Evolutionary conservation across 164 flowering plant genomes (phyloP).

Genomic region (Hamamelis virginiana): DNA sequence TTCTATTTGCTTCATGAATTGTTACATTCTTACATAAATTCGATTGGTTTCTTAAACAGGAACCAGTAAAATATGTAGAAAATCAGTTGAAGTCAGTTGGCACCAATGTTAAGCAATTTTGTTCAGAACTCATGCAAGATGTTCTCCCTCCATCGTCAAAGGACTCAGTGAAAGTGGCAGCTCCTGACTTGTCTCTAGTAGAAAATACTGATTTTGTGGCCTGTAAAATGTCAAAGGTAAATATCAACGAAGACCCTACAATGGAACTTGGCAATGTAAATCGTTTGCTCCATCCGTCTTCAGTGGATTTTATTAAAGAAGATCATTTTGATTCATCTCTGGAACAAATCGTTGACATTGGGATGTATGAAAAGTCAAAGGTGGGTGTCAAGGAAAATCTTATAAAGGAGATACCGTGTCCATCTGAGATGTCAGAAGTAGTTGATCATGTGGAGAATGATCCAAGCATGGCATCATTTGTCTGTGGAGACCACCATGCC

Average conservation of each 20-base stretch:
- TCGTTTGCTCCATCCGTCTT: background rate
- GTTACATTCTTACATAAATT: too few relatives aligned
- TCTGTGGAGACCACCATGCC: background rate
- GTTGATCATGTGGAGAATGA: slow-evolving; percentile 7
- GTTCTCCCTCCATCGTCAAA: background rate
- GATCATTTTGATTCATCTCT: background rate
- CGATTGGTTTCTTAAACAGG: background rate
- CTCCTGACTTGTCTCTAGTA: slow-evolving; percentile 12
- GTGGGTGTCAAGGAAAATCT: background rate
- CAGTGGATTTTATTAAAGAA: background rate
- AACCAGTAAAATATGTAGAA: slow-evolving; percentile 3
- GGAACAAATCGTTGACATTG: background rate
- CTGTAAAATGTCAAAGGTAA: too few relatives aligned
- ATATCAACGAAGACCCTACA: background rate
- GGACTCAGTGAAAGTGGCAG: slow-evolving; percentile 15
- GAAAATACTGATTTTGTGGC: too few relatives aligned
- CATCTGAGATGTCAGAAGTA: slow-evolving; percentile 1
- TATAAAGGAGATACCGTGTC: background rate
- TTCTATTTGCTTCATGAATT: too few relatives aligned
- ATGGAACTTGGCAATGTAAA: background rate
- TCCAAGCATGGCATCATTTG: slow-evolving; percentile 4
- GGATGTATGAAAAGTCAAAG: too few relatives aligned
- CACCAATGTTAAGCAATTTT: slow-evolving; percentile 10
- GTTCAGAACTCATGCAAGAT: slow-evolving; percentile 5
- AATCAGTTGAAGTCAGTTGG: slow-evolving; percentile 8